Evolutionary conservation across 106 monocot species (phyloP), one percentile per base, ranked within the genome.

Genomic region (Acorus gramineus): DNA sequence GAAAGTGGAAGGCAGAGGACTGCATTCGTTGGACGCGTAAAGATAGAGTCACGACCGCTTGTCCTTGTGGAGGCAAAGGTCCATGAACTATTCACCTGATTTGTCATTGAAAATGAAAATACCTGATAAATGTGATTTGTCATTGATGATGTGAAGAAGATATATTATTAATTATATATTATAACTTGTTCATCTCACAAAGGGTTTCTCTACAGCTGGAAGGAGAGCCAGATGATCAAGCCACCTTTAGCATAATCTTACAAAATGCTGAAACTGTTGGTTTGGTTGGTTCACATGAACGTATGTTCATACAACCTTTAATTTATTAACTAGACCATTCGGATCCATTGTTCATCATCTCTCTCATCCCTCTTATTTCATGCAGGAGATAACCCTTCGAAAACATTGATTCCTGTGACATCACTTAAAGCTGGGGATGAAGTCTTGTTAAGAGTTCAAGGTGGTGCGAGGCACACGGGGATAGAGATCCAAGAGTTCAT

Each of bases 1-100:
- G 72, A 67, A 78, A 79, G 46, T 59, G 92, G 92, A 3, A 55
- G 67, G 10, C 81, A 77, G 60, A 60, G 85, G 4, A 82, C 78
- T 11, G 85, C 82, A 51, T 71, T 84, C 63, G 87, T 93, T n/a
- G 92, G 92, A 49, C 87, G 92, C 70, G 82, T 87, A 45, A 87
- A 92, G 69, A 71, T 92, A 66, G 92, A 92, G 64, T 84, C 92
- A 44, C 74, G 87, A 64, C 80, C 84, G 3, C 80, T 92, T 13
- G 73, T 92, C 72, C 87, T 92, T 71, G 80, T 87, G 42, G 84
- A 92, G 70, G 82, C 87, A 65, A 77, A 87, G 84, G 92, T 87
- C 47, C 28, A 28, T 72, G 59, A 55, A 43, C 44, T 55, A 46
- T 3, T 45, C 58, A 2, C 13, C 64, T 14, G 50, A 28, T 28